Percentiles rank a stretch among this genome's conserved stretches.
phyloP scores from a whole-genome alignment of 345 rosid genomes.

The Eucalyptus leucophloia region DNA sequence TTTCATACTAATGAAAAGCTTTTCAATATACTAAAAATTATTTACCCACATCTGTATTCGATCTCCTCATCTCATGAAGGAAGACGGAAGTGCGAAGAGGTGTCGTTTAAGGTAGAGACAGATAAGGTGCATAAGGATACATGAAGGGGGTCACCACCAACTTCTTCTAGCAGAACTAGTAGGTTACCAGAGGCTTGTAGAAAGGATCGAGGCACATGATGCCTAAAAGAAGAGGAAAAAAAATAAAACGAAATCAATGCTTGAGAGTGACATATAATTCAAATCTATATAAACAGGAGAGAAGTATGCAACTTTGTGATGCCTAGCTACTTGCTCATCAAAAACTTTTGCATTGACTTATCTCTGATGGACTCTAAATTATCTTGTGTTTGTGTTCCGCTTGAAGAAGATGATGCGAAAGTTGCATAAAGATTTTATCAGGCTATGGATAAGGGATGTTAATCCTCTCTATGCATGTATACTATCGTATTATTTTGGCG shows the following conservation, averaged over 20 bases:
- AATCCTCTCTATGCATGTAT: not conserved
- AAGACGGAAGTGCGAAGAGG: not conserved
- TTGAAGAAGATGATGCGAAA: not conserved
- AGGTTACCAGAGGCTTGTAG: conserved; percentile 37
- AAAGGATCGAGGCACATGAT: conserved; percentile 69
- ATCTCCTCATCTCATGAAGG: not conserved
- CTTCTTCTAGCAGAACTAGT: conserved; percentile 56
- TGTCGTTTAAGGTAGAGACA: not conserved
- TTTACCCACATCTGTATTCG: not conserved
- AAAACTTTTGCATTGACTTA: not conserved
- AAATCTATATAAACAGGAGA: not conserved
- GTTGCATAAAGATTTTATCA: not conserved
- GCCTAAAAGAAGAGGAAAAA: conserved; percentile 18
- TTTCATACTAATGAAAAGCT: not conserved
- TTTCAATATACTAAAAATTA: not conserved
- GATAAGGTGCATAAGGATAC: conserved; percentile 40
- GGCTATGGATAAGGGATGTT: not conserved
- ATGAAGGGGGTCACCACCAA: conserved; percentile 50
- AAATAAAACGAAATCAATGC: not conserved
- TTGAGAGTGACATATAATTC: not conserved
- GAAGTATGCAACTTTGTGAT: not conserved
- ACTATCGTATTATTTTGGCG: not conserved
- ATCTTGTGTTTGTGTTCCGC: not conserved
- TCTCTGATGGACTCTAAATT: not conserved
- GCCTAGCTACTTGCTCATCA: not conserved